Base-by-base conservation (phyloP, 2,329 filamentous ascomycete genomes). In the Colletotrichum theobromicola region DNA sequence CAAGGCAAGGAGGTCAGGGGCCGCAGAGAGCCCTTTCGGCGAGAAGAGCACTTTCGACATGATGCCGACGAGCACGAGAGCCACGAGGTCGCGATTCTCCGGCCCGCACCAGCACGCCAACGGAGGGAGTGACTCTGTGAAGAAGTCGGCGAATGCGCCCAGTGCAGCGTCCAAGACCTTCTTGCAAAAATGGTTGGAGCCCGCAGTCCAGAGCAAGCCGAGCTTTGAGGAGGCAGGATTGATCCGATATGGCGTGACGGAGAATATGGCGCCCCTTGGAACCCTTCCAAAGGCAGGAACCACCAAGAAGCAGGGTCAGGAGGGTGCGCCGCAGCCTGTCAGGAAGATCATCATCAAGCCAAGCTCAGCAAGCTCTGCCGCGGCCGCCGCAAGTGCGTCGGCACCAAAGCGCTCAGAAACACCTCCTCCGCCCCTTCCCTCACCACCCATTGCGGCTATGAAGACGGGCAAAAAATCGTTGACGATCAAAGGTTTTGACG, bases 221-320 rank as follows among this genome's bases (percentile, higher is more conserved):
- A 96, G 94, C 81, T 98, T 93, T 81, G 92, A 94, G 86, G 95
- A 98, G 81, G 91, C 89, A 72, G 94, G 94, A 58, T 89, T 97
- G 78, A 87, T 93, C 79, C 89, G 93, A 63, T 91, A 92, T 82
- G 94, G 94, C 77, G 94, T 97, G 21, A 87, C 97, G 73, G 93
- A 94, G 83, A 93, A 93, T 79, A 98, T 98, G 95, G 93, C 92
- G 67, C 93, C 95, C 30, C 86, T 98, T 70, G 95, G 95, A 53
- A 89, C 92, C 69, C 88, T 92, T 78, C 95, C 95, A 15, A 91
- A 90, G 84, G 89, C 88, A 26, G 84, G 89, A 79, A 81, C 81
- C 70, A 78, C 83, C 46, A 87, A 86, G 81, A 85, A 81, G 79
- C 78, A 76, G 28, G 82, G 76, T 12, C 79, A 75, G 64, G 79